Base-by-base conservation (phyloP, 2,329 filamentous ascomycete genomes). In the Talaromyces sp. region DNA sequence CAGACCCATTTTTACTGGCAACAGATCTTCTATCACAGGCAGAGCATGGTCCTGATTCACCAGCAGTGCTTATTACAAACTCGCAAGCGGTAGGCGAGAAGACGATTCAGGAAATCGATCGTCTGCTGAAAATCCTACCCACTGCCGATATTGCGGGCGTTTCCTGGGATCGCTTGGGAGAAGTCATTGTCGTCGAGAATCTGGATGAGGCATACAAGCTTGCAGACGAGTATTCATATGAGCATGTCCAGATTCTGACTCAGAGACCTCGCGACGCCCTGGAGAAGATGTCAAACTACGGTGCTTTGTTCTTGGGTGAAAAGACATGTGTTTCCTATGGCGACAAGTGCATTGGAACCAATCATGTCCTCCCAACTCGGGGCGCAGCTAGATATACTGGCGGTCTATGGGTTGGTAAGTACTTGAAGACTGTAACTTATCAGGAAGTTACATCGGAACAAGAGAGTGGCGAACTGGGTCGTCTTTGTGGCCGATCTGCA, bases 341-440 rank as follows among this genome's bases (percentile, higher is more conserved):
- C 13, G 80, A 82, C 56, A 82, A 82, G 73, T 77, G 76, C 32
- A 82, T 82, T 52, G 80, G 80, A 1, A 82, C 80, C 2, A 82
- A 82, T 60, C 80, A 82, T 58, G 80, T 82, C 2, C 69, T 83
- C 0, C 80, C 80, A 0, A 82, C 80, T 0, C 68, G 73, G 2
- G 72, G 73, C 17, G 79, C 78, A 0, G 75, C 76, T 0, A 65
- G 76, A 2, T 82, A 79, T 58, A 82, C 80, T 0, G 80, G 80
- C 2, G 80, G 80, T 1, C 68, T 82, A 3, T 82, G 80, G 80
- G 80, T 82, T 2, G 79, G 80, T n/a, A 82, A 82, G 61, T 82
- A 73, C 56, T 66, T 82, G 14, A 71, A 74, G 30, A 82, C 79
- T 0, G 69, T 74, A n/a, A 82, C 80, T 0, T 82, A 82, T 57